Conservation (phyloP, 2,329 filamentous ascomycete species). For the Sarocladium brachiariae region DNA sequence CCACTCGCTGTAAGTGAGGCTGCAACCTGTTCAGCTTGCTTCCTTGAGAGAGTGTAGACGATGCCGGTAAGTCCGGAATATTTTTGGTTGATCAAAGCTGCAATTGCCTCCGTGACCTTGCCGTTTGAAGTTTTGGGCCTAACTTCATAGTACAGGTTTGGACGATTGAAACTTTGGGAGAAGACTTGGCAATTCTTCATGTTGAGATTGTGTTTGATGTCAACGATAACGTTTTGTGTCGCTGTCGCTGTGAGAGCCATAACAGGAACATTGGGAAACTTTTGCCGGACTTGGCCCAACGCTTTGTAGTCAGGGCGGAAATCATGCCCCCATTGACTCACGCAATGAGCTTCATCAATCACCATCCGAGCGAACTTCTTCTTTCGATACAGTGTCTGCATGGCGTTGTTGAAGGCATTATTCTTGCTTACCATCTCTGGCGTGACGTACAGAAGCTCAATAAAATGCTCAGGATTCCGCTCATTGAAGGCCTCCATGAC, state of each 20-base stretch:
- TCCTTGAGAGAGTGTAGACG: conserved; percentile 84
- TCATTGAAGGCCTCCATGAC: conserved; percentile 60
- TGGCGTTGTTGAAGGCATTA: conserved; percentile 54
- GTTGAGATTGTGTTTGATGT: conserved; percentile 85
- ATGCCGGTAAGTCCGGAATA: conserved; percentile 76
- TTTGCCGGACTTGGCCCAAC: conserved; percentile 64
- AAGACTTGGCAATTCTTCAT: conserved; percentile 75
- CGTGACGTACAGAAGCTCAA: conserved; percentile 90
- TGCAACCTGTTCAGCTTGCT: conserved; percentile 75
- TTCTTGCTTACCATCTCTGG: conserved; percentile 95
- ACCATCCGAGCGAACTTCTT: conserved; percentile 80
- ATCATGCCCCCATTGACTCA: conserved; percentile 98
- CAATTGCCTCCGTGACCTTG: conserved; percentile 39
- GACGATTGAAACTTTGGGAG: conserved; percentile 92
- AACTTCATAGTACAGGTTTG: conserved; percentile 88
- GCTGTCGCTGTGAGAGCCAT: conserved; percentile 96
- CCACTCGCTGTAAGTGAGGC: conserved; percentile 53
- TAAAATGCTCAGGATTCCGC: conserved; percentile 61
- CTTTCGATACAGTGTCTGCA: conserved; percentile 62
- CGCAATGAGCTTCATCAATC: conserved; percentile 98
- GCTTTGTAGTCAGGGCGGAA: conserved; percentile 94
- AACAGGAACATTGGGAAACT: conserved; percentile 73
- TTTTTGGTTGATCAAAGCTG: conserved; percentile 59
- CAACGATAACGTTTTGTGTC: conserved; percentile 84
- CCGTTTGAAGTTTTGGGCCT: conserved; percentile 59